Base-by-base conservation (phyloP, 352 stramenopile species). In the Globisporangium perplexum region DNA sequence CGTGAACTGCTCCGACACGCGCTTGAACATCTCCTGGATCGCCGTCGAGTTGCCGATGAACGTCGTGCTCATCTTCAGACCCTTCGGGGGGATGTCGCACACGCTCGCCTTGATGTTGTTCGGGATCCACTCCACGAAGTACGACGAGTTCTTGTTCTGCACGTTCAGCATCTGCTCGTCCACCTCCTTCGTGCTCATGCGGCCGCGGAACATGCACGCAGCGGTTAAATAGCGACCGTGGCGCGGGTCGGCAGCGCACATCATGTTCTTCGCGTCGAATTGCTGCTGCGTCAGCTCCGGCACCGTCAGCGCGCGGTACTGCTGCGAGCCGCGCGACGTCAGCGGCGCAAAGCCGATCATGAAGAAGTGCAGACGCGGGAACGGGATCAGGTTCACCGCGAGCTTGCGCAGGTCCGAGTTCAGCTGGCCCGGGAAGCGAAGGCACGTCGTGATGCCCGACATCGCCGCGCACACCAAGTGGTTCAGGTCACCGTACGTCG, bases 221-320 rank as follows among this genome's bases (percentile, higher is more conserved):
- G 96, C 98, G 38, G 97, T 99, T 63, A 99, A 87, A 91, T 99
- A 99, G 60, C 96, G 94, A 72, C 97, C 97, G 71, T 99, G 97
- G 65, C 97, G 96, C 71, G 97, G 97, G 82, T 99, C 97, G 43
- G 94, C 92, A 42, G 96, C 96, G 63, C 96, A 99, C 97, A 99
- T 99, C 97, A 99, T 99, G 78, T 99, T 99, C 86, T 99, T 99
- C 31, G 97, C 95, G 70, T 99, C 97, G 66, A 99, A 99, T 62
- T 97, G 92, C 74, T 99, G 96, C 69, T 98, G 85, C 31, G 97
- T 99, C 41, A 99, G 76, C 79, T 99, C 97, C 10, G 97, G 95
- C 6, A 99, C 97, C 23, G 95, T 98, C 52, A 99, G 71, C 24
- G 90, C 90, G 66, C 96, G 95, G 90, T 99, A 99, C 70, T 99